A percentile compares a stretch with the other conserved stretches of the same genome.
Conservation (phyloP, 192 early-diverging fungal genomes). For the Linnemannia exigua region DNA sequence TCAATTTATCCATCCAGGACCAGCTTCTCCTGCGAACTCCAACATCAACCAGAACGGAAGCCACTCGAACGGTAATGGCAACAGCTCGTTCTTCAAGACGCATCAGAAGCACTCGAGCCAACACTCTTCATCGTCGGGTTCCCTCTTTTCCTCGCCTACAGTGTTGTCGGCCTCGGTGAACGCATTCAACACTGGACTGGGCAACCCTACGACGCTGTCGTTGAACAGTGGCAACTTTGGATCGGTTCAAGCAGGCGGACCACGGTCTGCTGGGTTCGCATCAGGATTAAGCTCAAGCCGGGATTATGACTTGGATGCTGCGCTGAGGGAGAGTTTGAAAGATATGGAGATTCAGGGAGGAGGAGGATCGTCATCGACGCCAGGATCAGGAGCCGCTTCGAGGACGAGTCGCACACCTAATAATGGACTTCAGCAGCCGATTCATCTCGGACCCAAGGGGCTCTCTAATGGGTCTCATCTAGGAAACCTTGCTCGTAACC, state of each 20-base stretch:
- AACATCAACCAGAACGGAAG: constrained; percentile 13
- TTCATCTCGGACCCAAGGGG: constrained; percentile 39
- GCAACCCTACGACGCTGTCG: constrained; percentile 37
- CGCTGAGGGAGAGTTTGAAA: constrained; percentile 37
- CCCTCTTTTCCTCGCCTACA: constrained; percentile 44
- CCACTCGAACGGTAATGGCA: constrained; percentile 17
- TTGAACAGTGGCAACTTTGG: constrained; percentile 29
- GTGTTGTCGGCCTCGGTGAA: constrained; percentile 57
- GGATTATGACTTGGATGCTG: constrained; percentile 44
- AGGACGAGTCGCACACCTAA: constrained; percentile 8
- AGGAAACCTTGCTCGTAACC: constrained; percentile 24
- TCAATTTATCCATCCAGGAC: constrained; percentile 54
- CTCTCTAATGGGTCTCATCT: constrained; percentile 24
- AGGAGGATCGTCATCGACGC: background rate
- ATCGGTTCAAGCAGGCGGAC: background rate
- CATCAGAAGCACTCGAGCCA: constrained; percentile 56
- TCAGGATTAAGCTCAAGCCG: background rate
- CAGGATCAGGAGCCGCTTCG: constrained; percentile 7
- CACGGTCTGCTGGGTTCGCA: background rate
- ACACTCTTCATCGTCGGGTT: constrained; percentile 40
- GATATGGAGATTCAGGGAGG: constrained; percentile 36
- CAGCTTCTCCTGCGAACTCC: constrained; percentile 24
- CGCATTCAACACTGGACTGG: constrained; percentile 46
- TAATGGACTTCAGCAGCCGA: constrained; percentile 28
- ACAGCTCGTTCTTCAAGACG: constrained; percentile 39